Conservation (phyloP, 768 basidiomycete genomes). For the Coprinopsis marcescibilis region DNA sequence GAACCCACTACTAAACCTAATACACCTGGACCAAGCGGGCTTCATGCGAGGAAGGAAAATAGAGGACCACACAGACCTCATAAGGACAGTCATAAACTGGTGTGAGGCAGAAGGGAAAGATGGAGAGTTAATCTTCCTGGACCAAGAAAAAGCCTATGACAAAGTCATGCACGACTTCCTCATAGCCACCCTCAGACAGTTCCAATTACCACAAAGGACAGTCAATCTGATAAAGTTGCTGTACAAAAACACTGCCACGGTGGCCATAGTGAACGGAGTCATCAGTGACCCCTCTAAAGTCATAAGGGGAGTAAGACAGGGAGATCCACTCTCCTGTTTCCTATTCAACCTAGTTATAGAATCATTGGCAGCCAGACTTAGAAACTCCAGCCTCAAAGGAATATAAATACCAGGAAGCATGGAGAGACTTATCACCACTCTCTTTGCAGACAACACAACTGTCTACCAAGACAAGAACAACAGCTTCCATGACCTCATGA, state of each 20-base stretch:
- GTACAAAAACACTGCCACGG: conserved; percentile 24
- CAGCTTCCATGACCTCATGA: conserved; percentile 16
- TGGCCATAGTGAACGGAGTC: conserved; percentile 27
- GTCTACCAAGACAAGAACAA: conserved; percentile 27
- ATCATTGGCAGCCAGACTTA: conserved; percentile 26
- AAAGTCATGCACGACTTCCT: conserved; percentile 29
- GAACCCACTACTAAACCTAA: conserved; percentile 11
- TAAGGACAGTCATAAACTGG: conserved; percentile 19
- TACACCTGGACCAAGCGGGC: conserved; percentile 31
- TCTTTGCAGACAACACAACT: conserved; percentile 40
- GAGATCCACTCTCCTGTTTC: conserved; percentile 34
- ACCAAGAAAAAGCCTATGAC: conserved; percentile 37
- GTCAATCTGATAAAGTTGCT: conserved; percentile 23
- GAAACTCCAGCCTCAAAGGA: conserved; percentile 25
- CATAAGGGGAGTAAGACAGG: conserved; percentile 28
- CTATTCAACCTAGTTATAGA: conserved; percentile 38
- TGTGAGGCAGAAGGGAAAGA: conserved; percentile 19
- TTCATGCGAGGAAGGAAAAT: conserved; percentile 28
- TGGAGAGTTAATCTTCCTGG: conserved; percentile 23
- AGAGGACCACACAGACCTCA: conserved; percentile 25
- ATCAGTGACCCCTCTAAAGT: conserved; percentile 20
- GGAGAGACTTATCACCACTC: neutral
- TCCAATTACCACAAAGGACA: conserved; percentile 21
- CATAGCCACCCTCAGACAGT: conserved; percentile 17
- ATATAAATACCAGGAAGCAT: conserved; percentile 8